Evolutionary conservation across 352 stramenopile species (phyloP).

Genomic region (Pythium plurisporium): DNA sequence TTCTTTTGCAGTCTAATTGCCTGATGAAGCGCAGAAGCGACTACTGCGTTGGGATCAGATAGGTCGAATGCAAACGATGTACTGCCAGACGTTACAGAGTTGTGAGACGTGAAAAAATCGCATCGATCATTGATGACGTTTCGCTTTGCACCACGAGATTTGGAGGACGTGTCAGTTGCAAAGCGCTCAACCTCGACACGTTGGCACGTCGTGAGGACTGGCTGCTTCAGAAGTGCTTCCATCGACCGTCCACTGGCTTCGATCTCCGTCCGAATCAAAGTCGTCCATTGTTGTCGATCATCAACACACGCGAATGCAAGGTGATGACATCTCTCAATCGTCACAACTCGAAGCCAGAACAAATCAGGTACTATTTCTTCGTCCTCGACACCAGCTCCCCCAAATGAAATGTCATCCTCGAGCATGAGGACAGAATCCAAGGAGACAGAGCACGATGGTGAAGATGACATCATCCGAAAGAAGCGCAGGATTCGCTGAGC

Average conservation of each 20-base stretch:
- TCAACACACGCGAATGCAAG: conserved; percentile 34
- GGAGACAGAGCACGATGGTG: conserved; percentile 26
- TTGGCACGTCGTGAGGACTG: conserved; percentile 19
- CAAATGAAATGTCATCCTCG: conserved; percentile 7
- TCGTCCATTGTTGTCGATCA: conserved; percentile 35
- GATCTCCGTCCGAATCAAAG: conserved; percentile 20
- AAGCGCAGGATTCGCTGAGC: conserved; percentile 33
- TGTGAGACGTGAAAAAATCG: conserved; percentile 19
- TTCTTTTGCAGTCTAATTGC: conserved; percentile 22
- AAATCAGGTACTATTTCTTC: conserved; percentile 9
- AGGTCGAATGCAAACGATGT: background rate
- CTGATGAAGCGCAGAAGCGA: conserved; percentile 10
- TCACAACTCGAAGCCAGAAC: conserved; percentile 46
- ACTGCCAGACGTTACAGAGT: background rate
- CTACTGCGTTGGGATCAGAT: conserved; percentile 18
- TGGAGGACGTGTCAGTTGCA: conserved; percentile 6
- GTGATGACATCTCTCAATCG: conserved; percentile 41
- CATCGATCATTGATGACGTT: conserved; percentile 48
- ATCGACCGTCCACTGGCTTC: background rate
- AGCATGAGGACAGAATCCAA: conserved; percentile 31
- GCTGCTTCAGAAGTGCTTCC: conserved; percentile 12
- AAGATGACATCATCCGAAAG: conserved; percentile 39
- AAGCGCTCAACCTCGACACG: conserved; percentile 24
- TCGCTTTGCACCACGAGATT: conserved; percentile 23
- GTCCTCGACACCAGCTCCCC: background rate